Evolutionary conservation across 768 basidiomycete species (phyloP), one percentile per base, ranked within the genome.

Genomic region (Kwoniella botswanensis): DNA sequence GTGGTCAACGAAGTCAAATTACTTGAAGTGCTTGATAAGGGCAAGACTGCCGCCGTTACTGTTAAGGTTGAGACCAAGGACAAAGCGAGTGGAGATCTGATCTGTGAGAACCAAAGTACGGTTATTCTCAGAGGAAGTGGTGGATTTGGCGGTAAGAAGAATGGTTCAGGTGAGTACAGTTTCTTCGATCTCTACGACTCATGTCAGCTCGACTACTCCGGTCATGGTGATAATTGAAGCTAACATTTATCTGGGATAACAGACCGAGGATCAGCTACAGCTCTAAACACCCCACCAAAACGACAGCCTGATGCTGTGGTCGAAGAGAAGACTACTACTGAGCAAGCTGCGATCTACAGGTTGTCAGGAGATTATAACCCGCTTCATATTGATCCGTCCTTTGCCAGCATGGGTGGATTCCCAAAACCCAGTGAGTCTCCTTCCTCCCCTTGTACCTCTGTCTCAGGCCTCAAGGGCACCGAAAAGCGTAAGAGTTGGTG

Each of bases 371-470:
- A 98, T 84, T 86, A 84, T 63, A 99, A 98, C 81, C 95, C 95
- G 18, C 86, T 98, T 22, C 93, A 96, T 81, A 93, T 99, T 76
- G 89, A 91, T 63, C 95, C 97, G 0, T 90, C 93, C 69, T 98
- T 97, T 79, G 94, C 97, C 12, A 91, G 91, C 12, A 91, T 96
- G 61, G 95, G 93, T n/a, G 94, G 94, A 0, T 98, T 96, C 82
- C 90, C 93, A 74, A 89, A 89, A 82, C 96, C 96, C 0, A 94
- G 83, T 84, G 65, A 73, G 83, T 77, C 3, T 22, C 4, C 24
- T 63, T 46, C 5, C 42, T 66, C 11, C 13, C 21, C 22, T 22
- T 42, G 12, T 46, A 18, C 17, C 61, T 60, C 24, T 24, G 17
- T 12, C 15, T 13, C 9, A 29, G 54, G 9, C 13, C 61, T 12